Evolutionary conservation across 2,329 filamentous ascomycete species (phyloP), one percentile per base, ranked within the genome.

Genomic region (Diaporthe sp.): DNA sequence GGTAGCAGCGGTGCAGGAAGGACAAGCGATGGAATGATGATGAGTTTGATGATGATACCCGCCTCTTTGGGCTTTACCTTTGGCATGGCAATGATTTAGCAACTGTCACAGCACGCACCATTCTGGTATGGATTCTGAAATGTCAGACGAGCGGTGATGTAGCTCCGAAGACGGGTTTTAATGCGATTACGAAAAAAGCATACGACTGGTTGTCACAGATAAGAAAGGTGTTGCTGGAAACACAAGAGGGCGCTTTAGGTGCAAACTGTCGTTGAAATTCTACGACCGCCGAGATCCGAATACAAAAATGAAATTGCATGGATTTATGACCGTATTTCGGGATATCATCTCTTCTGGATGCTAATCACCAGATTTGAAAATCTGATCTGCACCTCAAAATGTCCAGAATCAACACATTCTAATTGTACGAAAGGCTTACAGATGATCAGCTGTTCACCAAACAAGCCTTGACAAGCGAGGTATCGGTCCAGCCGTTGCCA

Each of bases 401-500:
- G 31, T 31, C 31, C 31, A 31, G 31, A 31, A 31, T 31, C 31
- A 31, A 31, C 31, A 31, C 31, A 6, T 31, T 5, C 31, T 31
- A 31, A 31, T 31, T 31, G 31, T 6, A 31, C 31, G 31, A 31
- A 31, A 31, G 31, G 31, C 31, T 31, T 31, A 31, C 31, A 31
- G 31, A 31, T 31, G 31, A 39, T 68, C 47, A 53, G 4, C 3
- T 39, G 31, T 75, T 73, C 31, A 68, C 34, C 20, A 79, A 74
- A 39, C 78, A 83, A n/a, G 78, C 76, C 76, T 78, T 80, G 7
- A 78, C 79, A 20, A 80, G 72, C 25, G 76, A 39, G 3, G 71
- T 77, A 63, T 80, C 78, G 4, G 75, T 73, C 79, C 79, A 79
- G 37, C 73, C 60, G 17, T 70, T 72, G 10, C 73, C 75, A 13